Conservation (phyloP, 306 rosid species). For the Quercus cerris region DNA sequence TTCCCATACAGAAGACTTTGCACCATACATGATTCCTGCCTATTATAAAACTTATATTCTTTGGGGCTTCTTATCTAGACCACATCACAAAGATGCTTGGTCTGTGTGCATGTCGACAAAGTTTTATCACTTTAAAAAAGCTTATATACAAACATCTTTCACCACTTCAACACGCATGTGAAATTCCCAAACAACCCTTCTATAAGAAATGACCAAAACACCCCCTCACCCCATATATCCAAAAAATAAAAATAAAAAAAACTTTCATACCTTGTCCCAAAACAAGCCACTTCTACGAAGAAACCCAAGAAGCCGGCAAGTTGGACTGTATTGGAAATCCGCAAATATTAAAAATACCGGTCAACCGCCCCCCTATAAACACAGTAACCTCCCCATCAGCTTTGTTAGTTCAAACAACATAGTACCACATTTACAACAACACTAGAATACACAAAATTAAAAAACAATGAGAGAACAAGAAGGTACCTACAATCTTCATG, state of each 20-base stretch:
- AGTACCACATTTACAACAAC: background rate
- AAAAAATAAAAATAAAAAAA: too few relatives aligned
- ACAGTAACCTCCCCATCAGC: slow-evolving; percentile 23
- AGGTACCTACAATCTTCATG: slow-evolving; percentile 22
- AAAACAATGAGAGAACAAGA: slow-evolving; percentile 16
- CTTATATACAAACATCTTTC: too few relatives aligned
- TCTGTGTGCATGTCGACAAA: slow-evolving; percentile 30
- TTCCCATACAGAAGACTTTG: too few relatives aligned
- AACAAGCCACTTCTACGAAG: background rate
- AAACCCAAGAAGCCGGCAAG: slow-evolving; percentile 36
- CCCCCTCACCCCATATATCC: background rate
- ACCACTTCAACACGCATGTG: too few relatives aligned
- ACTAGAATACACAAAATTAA: background rate
- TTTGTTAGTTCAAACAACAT: slow-evolving; percentile 24
- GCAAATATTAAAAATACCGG: slow-evolving; percentile 50
- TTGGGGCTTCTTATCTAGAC: slow-evolving; percentile 10
- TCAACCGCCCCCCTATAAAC: slow-evolving; percentile 60
- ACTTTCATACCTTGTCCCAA: slow-evolving; percentile 17
- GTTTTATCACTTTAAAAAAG: slow-evolving; percentile 11
- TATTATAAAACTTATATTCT: background rate
- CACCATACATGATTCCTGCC: slow-evolving; percentile 1
- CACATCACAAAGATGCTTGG: slow-evolving; percentile 35
- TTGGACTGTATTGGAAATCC: slow-evolving; percentile 34
- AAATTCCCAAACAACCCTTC: slow-evolving; percentile 12
- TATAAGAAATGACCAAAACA: background rate